phyloP scores from a whole-genome alignment of 495 filamentous ascomycete genomes.

The Lepraria neglecta region DNA sequence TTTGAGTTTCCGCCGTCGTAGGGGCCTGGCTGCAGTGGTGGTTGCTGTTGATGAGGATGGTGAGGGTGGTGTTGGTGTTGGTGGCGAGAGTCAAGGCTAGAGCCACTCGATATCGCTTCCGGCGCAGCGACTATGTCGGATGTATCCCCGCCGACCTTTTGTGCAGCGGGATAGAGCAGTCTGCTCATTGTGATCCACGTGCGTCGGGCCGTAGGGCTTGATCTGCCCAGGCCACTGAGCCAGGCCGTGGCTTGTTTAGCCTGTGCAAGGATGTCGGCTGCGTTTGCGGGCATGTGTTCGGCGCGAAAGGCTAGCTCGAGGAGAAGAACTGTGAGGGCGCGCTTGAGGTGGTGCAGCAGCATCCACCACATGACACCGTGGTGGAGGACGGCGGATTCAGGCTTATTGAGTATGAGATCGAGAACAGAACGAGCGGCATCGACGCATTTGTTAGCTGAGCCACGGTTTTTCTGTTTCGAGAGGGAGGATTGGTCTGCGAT shows the following conservation, averaged over 20 bases:
- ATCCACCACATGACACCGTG: slow-evolving; percentile 57
- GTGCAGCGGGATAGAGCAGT: slow-evolving; percentile 19
- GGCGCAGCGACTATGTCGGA: slow-evolving; percentile 15
- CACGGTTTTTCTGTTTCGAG: slow-evolving; percentile 45
- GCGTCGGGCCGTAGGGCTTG: slow-evolving; percentile 42
- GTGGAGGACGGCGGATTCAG: slow-evolving; percentile 40
- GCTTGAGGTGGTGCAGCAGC: slow-evolving; percentile 56
- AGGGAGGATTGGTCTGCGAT: slow-evolving; percentile 38
- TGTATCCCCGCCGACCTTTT: slow-evolving; percentile 21
- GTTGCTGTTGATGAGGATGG: not conserved
- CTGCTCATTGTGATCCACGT: slow-evolving; percentile 34
- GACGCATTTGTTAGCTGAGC: slow-evolving; percentile 51
- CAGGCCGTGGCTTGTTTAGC: slow-evolving; percentile 51
- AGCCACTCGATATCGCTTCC: not conserved
- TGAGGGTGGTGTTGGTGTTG: not conserved
- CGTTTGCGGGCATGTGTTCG: slow-evolving; percentile 51
- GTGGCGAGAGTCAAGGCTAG: too few species aligned
- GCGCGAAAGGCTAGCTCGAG: slow-evolving; percentile 50
- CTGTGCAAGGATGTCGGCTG: slow-evolving; percentile 44
- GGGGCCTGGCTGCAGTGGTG: not conserved
- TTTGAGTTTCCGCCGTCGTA: not conserved
- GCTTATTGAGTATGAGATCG: slow-evolving; percentile 45
- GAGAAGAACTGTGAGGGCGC: slow-evolving; percentile 53
- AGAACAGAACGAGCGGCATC: slow-evolving; percentile 51
- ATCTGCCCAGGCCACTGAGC: slow-evolving; percentile 43